phyloP scores from a whole-genome alignment of 2,329 filamentous ascomycete species.

The Acarospora socialis region DNA sequence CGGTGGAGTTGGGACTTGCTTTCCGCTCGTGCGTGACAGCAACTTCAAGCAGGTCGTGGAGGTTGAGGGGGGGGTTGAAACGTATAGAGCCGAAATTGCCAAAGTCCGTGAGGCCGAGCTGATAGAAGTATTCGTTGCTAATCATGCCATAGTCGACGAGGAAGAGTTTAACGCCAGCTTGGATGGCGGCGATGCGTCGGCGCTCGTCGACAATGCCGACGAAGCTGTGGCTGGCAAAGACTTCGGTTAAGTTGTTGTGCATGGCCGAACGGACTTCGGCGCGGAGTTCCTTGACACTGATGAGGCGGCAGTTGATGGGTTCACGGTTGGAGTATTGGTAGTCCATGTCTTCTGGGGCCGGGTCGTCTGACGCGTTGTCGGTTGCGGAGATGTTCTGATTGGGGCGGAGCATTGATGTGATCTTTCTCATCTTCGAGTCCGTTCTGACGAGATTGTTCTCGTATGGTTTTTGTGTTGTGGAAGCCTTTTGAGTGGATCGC shows the following conservation, averaged over 20 bases:
- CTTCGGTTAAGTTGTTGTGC: conserved; percentile 74
- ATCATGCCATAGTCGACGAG: conserved; percentile 84
- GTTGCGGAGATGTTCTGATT: conserved; percentile 30
- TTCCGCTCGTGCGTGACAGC: conserved; percentile 57
- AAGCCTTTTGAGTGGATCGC: conserved; percentile 21
- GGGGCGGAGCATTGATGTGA: conserved; percentile 87
- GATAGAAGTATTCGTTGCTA: conserved; percentile 86
- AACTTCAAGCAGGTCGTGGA: conserved; percentile 56
- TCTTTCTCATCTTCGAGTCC: conserved; percentile 78
- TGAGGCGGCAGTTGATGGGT: conserved; percentile 55
- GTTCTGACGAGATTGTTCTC: conserved; percentile 86
- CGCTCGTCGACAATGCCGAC: conserved; percentile 83
- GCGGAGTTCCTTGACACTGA: conserved; percentile 75
- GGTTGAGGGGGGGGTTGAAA: conserved; percentile 59
- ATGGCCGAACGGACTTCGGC: conserved; percentile 65
- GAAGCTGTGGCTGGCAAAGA: conserved; percentile 79
- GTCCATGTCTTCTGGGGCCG: conserved; percentile 16
- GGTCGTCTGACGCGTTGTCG: conserved; percentile 17
- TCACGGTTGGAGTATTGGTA: conserved; percentile 44
- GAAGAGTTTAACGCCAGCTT: conserved; percentile 82
- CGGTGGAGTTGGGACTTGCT: conserved; percentile 19
- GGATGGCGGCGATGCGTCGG: conserved; percentile 78
- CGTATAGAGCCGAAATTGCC: conserved; percentile 80
- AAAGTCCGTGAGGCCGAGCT: conserved; percentile 87
- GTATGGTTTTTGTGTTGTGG: conserved; percentile 40